phyloP scores from a whole-genome alignment of 805 yeast genomes.

The Nakazawaea ernobii region DNA sequence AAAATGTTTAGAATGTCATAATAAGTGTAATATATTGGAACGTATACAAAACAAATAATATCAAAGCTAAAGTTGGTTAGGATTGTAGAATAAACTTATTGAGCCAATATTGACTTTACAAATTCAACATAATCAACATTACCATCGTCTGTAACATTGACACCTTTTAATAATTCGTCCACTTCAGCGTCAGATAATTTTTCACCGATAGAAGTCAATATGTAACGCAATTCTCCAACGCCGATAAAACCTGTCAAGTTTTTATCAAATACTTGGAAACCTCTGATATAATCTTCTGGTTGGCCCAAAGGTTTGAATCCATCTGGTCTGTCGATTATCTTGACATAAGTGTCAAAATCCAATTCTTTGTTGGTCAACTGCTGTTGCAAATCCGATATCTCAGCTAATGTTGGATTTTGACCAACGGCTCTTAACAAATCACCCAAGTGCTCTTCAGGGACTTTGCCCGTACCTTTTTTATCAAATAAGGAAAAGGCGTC shows the following conservation, averaged over 20 bases:
- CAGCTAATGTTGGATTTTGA: slow-evolving; percentile 94
- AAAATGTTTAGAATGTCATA: neutral
- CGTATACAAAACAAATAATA: neutral
- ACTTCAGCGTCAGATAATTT: slow-evolving; percentile 87
- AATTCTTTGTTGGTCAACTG: slow-evolving; percentile 33
- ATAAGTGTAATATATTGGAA: neutral
- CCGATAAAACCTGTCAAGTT: slow-evolving; percentile 94
- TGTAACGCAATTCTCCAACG: slow-evolving; percentile 93
- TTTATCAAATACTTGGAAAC: slow-evolving; percentile 96
- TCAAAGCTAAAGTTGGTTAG: neutral
- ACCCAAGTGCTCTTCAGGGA: slow-evolving; percentile 78
- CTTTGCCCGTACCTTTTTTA: slow-evolving; percentile 91
- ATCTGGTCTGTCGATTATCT: slow-evolving; percentile 77
- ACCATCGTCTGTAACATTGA: slow-evolving; percentile 88
- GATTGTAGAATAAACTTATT: slow-evolving; percentile 31
- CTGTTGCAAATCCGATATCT: slow-evolving; percentile 57
- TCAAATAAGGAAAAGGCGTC: slow-evolving; percentile 97
- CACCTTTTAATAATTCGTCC: slow-evolving; percentile 93
- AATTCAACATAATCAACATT: slow-evolving; percentile 93
- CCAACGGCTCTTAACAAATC: slow-evolving; percentile 96
- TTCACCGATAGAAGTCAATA: slow-evolving; percentile 94
- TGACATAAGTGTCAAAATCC: slow-evolving; percentile 72
- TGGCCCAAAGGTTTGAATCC: slow-evolving; percentile 85
- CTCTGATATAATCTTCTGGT: slow-evolving; percentile 89
- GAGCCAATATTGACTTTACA: slow-evolving; percentile 89